These are phyloP conservation scores for Croton laevigatus DNA, from an alignment of 441 rosid species.

Conservation along the genomic window DNA sequence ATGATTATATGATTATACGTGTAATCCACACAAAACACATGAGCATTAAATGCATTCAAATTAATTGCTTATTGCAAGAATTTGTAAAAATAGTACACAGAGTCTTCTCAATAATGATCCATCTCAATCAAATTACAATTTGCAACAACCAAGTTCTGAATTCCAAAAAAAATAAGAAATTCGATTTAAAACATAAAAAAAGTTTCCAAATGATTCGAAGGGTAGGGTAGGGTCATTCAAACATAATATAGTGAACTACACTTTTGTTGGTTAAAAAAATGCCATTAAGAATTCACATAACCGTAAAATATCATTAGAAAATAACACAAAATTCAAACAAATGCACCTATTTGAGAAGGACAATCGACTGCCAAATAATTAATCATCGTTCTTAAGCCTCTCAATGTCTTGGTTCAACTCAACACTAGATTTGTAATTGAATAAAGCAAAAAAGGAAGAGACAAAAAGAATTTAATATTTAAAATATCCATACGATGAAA, in stretches of 20 bases:
- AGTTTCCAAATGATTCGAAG: neutral
- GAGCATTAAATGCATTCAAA: no score
- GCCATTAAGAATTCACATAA: neutral
- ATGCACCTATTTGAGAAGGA: slow-evolving; percentile 10
- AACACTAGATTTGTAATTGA: slow-evolving; percentile 74
- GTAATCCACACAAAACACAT: no score
- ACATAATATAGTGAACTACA: slow-evolving; percentile 1
- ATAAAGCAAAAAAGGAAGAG: no score
- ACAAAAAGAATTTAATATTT: no score
- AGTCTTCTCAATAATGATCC: neutral
- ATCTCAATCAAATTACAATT: neutral
- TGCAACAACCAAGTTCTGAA: neutral
- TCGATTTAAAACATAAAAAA: neutral
- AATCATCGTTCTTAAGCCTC: slow-evolving; percentile 73
- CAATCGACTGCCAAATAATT: neutral
- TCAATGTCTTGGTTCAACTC: slow-evolving; percentile 70
- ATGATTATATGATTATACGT: no score
- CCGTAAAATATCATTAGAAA: neutral
- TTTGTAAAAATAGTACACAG: neutral
- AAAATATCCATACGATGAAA: no score
- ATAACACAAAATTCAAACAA: neutral
- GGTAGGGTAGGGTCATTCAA: neutral
- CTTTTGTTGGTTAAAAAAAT: neutral
- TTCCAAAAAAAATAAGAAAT: slow-evolving; percentile 5
- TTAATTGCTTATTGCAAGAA: no score